Percentiles rank a stretch among this genome's conserved stretches.
Evolutionary conservation across 2,329 filamentous ascomycete species (phyloP).

Genomic region (Alternaria burnsii): DNA sequence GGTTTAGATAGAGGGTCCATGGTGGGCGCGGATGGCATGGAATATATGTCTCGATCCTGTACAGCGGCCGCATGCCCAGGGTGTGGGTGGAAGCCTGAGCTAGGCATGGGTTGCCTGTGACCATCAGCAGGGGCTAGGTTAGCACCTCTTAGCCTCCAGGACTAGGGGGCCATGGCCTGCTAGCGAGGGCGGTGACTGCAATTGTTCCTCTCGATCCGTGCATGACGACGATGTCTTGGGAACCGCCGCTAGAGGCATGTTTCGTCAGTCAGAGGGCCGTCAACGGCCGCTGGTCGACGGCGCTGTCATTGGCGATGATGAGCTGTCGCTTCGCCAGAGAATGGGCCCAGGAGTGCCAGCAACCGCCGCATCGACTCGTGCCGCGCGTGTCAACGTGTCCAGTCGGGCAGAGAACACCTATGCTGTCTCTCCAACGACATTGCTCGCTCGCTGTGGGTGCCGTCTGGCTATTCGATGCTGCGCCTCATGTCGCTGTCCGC

Average conservation of each 20-base stretch:
- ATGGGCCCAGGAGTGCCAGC: constrained; percentile 29
- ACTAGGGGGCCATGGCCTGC: constrained; percentile 19
- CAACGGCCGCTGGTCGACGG: constrained; percentile 21
- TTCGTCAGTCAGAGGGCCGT: constrained; percentile 35
- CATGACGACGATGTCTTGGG: constrained; percentile 42
- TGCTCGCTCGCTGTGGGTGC: constrained; percentile 21
- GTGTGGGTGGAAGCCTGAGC: constrained; percentile 39
- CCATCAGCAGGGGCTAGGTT: constrained; percentile 29
- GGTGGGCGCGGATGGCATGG: constrained; percentile 31
- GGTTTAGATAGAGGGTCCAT: constrained; percentile 27
- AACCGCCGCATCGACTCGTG: constrained; percentile 35
- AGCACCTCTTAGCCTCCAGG: constrained; percentile 9
- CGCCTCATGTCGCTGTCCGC: constrained; percentile 26
- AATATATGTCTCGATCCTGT: constrained; percentile 46
- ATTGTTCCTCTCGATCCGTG: constrained; percentile 10
- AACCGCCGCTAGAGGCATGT: constrained; percentile 29
- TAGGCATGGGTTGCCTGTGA: constrained; percentile 24
- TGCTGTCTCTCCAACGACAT: constrained; percentile 19
- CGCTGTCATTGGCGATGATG: constrained; percentile 26
- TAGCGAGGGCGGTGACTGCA: constrained; percentile 45
- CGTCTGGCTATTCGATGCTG: constrained; percentile 24
- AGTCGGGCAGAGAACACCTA: constrained; percentile 5
- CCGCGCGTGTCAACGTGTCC: constrained; percentile 30
- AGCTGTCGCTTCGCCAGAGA: constrained; percentile 12
- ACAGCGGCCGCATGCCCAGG: constrained; percentile 28